phyloP scores from a whole-genome alignment of 495 filamentous ascomycete genomes.

The Penicillium nucicola region DNA sequence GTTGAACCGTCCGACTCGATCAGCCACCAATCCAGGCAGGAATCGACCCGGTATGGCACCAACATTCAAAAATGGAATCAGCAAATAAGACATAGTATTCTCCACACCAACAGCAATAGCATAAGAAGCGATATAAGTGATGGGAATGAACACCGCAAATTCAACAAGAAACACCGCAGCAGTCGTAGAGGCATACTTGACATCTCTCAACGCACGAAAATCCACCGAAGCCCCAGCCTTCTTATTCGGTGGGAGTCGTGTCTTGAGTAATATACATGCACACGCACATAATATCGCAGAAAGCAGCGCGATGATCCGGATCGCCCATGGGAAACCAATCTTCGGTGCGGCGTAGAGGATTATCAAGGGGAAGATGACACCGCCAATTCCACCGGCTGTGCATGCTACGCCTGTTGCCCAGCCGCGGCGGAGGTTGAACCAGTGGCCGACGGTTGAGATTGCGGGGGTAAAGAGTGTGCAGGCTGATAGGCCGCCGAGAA shows the following conservation, averaged over 20 bases:
- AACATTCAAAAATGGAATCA: slow-evolving; percentile 49
- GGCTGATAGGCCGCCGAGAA: slow-evolving; percentile 33
- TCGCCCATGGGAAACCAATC: slow-evolving; percentile 71
- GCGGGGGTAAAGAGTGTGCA: slow-evolving; percentile 61
- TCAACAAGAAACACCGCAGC: slow-evolving; percentile 67
- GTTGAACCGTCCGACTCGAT: slow-evolving; percentile 70
- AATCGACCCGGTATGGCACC: slow-evolving; percentile 44
- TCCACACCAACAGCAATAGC: slow-evolving; percentile 22
- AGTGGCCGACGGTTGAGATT: slow-evolving; percentile 56
- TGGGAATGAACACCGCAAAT: slow-evolving; percentile 69
- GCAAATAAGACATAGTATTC: slow-evolving; percentile 52
- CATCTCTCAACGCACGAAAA: slow-evolving; percentile 30
- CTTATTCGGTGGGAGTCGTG: slow-evolving; percentile 15
- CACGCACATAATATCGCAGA: slow-evolving; percentile 46
- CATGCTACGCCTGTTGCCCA: slow-evolving; percentile 71
- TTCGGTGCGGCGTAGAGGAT: slow-evolving; percentile 57
- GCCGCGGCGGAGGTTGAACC: slow-evolving; percentile 67
- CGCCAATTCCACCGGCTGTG: slow-evolving; percentile 67
- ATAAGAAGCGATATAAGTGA: slow-evolving; percentile 70
- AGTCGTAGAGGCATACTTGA: slow-evolving; percentile 46
- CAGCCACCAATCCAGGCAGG: slow-evolving; percentile 58
- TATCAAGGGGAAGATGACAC: slow-evolving; percentile 70
- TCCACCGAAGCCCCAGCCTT: slow-evolving; percentile 14
- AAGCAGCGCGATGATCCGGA: slow-evolving; percentile 66
- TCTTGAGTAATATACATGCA: slow-evolving; percentile 22